Conservation (phyloP, 352 stramenopile genomes). For the Thalassiosira delicatula region DNA sequence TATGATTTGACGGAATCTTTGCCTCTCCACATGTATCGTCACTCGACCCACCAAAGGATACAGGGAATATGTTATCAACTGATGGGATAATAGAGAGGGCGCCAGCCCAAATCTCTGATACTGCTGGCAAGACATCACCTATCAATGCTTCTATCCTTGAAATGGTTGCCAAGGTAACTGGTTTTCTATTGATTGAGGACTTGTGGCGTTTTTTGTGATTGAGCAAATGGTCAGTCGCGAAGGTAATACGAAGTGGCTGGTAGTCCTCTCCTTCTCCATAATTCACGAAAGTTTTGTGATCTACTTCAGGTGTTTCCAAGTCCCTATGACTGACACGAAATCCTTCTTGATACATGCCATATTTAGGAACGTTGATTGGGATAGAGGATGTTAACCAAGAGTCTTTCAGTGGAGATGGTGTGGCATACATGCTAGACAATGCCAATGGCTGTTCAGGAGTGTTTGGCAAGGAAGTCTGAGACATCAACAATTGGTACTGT, state of each 20-base stretch:
- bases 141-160: slow-evolving; percentile 49
- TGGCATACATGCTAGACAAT: slow-evolving; percentile 26
- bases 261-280: slow-evolving; percentile 44
- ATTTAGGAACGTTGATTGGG: slow-evolving; percentile 62
- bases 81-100: slow-evolving; percentile 48
- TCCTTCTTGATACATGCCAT: slow-evolving; percentile 11
- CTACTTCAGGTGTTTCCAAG: slow-evolving; percentile 26
- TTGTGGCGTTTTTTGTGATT: slow-evolving; percentile 18
- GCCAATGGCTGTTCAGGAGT: background rate
- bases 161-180: slow-evolving; percentile 29
- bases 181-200: slow-evolving; percentile 14
- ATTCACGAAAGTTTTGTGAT: slow-evolving; percentile 46
- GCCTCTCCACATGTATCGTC: slow-evolving; percentile 54
- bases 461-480: background rate
- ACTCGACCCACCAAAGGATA: background rate
- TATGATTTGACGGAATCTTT: slow-evolving; percentile 44
- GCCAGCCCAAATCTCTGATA: slow-evolving; percentile 48
- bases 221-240: slow-evolving; percentile 46
- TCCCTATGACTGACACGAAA: background rate
- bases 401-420: slow-evolving; percentile 33
- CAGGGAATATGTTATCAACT: slow-evolving; percentile 42
- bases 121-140: slow-evolving; percentile 50
- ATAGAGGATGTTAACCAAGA: slow-evolving; percentile 57
- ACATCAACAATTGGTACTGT: slow-evolving; percentile 38
- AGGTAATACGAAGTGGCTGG: slow-evolving; percentile 49